Base-by-base conservation (phyloP, 495 filamentous ascomycete species). In the Usnea hakonensis region DNA sequence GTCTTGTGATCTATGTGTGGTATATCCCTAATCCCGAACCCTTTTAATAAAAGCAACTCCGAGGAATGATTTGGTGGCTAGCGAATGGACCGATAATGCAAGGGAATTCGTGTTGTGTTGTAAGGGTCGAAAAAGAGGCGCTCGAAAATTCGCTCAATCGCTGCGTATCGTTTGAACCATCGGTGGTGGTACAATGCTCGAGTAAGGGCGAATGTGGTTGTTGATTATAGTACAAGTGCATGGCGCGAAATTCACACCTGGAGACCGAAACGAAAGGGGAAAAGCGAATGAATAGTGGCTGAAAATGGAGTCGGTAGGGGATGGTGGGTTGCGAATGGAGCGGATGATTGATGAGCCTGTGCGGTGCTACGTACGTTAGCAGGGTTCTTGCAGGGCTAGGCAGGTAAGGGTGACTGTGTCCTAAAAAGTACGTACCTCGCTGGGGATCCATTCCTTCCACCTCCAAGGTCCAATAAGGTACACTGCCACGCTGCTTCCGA, bases 1-100 rank as follows among this genome's bases (percentile, higher is more conserved):
- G 68, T 61, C 65, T 14, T 33, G 56, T 64, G 55, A 69, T 69
- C 63, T 69, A 69, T 69, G 41, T 64, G 55, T 67, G 66, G 68
- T 69, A 69, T 69, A 58, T 69, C 63, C 60, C 40, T 56, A 63
- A 60, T 60, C 53, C 65, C 59, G 36, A 53, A 26, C 46, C 64
- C 62, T 66, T 62, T 54, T 55, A 48, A 53, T 52, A 55, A 46
- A 13, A 50, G 54, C n/a, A 61, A 64, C 64, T 64, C 67, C 61
- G 61, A 58, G 14, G 44, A 52, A 61, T 57, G 62, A 64, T 44
- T 57, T 65, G 60, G 62, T 46, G 43, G 6, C 11, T 53, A 40
- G 33, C 44, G 54, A 53, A 40, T 67, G 53, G 55, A 52, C 50
- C 32, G 48, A 48, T 38, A 32, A 41, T 64, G 55, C 52, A 62